Base-by-base conservation (phyloP, 2,329 filamentous ascomycete genomes). In the Aspergillus fructus region DNA sequence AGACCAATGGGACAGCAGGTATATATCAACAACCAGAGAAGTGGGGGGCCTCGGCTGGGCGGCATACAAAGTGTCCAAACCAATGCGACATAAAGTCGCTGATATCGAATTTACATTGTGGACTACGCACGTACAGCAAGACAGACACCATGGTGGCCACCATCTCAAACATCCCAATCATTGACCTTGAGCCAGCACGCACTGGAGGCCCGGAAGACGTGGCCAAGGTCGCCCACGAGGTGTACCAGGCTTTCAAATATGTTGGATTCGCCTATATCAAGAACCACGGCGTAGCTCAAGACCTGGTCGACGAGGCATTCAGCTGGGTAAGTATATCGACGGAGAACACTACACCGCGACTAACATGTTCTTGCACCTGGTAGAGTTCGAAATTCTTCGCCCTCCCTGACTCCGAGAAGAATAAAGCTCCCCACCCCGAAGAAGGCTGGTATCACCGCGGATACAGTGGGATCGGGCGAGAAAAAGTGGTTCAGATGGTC, bases 311-410 rank as follows among this genome's bases (percentile, higher is more conserved):
- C 23, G 53, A 56, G 12, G 53, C 53, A 3, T 56, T 56, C 23
- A 19, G 15, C 27, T 53, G 50, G 50, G 50, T 46, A 46, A 12
- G 19, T 12, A 21, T 30, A 5, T 17, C 21, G 21, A 21, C 3
- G 0, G 21, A 21, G 21, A 21, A 21, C 3, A 21, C 1, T 21
- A 4, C 21, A 21, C 3, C 21, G 0, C 21, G 1, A 13, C 17
- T 37, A 37, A 42, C 15, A 2, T 5, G 6, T 17, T 5, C 7
- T 21, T 3, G 2, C 2, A 49, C 23, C 17, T 15, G 24, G 11
- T 53, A 53, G 50, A 53, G 50, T 21, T 41, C 50, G 7, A 46
- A 46, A 46, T 56, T 56, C 30, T 56, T 56, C 30, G 40, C 47
- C 42, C 53, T 56, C 15, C 47, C 47, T 3, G 15, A 37, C 12